Percentiles rank a stretch among this genome's conserved stretches.
These are phyloP conservation scores for Orobanche coerulescens DNA, from an alignment of 257 asterid species.

Conservation along the genomic window DNA sequence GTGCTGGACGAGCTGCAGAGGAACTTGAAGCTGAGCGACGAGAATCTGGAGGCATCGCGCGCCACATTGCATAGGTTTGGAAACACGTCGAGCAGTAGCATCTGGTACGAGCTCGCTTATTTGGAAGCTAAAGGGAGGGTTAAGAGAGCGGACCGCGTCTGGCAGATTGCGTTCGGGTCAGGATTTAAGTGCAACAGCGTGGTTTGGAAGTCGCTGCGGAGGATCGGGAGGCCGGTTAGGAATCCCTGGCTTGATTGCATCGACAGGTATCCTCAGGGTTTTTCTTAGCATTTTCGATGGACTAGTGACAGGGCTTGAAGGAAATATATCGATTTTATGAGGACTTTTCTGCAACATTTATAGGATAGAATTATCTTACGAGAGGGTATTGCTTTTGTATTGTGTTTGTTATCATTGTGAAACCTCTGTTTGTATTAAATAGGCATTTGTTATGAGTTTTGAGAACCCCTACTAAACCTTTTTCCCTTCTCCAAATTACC, in stretches of 20 bases:
- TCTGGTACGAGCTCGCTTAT: conserved; percentile 91
- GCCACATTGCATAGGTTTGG: conserved; percentile 79
- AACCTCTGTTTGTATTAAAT: conserved; percentile 4
- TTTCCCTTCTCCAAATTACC: no score
- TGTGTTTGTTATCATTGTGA: not conserved
- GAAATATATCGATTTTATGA: not conserved
- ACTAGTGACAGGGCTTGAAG: not conserved
- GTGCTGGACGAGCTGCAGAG: conserved; percentile 86
- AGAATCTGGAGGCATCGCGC: conserved; percentile 71
- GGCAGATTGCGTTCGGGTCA: conserved; percentile 95
- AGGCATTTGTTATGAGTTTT: not conserved
- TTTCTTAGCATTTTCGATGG: not conserved
- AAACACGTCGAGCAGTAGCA: conserved; percentile 92
- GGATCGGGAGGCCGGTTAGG: conserved; percentile 27
- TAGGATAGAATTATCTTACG: conserved; percentile 6
- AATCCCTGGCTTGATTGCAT: conserved; percentile 77
- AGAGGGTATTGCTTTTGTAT: not conserved
- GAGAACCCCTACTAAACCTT: no score
- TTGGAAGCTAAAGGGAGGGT: conserved; percentile 75
- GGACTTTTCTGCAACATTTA: not conserved
- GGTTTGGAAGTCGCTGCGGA: conserved; percentile 68
- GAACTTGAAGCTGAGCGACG: conserved; percentile 67
- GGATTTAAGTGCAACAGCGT: conserved; percentile 92
- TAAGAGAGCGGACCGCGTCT: conserved; percentile 62
- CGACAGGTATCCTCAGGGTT: conserved; percentile 43